Conservation (phyloP, 495 filamentous ascomycete species). For the Talaromyces thailandensis region DNA sequence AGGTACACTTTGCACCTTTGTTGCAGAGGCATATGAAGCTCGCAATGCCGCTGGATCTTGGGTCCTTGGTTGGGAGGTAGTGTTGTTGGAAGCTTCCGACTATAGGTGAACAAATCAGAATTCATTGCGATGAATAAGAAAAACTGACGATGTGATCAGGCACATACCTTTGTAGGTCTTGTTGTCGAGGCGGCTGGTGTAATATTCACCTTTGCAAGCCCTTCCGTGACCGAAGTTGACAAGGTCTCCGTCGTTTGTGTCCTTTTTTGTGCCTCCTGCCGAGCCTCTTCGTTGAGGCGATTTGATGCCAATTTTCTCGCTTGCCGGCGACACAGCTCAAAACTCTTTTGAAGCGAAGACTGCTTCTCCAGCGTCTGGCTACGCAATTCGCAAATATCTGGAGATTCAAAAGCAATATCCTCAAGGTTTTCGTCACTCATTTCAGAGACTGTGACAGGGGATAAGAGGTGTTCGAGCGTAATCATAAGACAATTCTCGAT, state of each 20-base stretch:
- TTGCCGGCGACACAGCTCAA: conserved; percentile 10
- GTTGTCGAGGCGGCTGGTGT: neutral
- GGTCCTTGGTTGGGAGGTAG: neutral
- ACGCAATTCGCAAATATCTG: conserved; percentile 3
- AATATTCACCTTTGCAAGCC: neutral
- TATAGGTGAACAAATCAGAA: neutral
- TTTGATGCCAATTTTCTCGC: conserved; percentile 6
- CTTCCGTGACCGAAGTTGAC: neutral
- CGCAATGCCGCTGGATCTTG: neutral
- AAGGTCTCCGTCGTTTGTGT: neutral
- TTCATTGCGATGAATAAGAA: neutral
- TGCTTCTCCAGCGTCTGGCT: conserved; percentile 6
- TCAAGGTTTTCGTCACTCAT: conserved; percentile 16
- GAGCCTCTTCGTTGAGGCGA: neutral
- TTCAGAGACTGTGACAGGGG: conserved; percentile 17
- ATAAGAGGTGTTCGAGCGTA: conserved; percentile 19
- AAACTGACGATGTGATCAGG: neutral
- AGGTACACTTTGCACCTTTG: neutral
- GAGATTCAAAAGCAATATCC: conserved; percentile 7
- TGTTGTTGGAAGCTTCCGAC: neutral
- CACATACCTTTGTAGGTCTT: neutral
- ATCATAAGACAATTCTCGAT: conserved; percentile 49
- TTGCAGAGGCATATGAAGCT: neutral
- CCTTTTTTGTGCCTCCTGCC: neutral
- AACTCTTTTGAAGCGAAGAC: conserved; percentile 3